Evolutionary conservation across 495 filamentous ascomycete species (phyloP).

Genomic region (Xanthoparmelia taractica): DNA sequence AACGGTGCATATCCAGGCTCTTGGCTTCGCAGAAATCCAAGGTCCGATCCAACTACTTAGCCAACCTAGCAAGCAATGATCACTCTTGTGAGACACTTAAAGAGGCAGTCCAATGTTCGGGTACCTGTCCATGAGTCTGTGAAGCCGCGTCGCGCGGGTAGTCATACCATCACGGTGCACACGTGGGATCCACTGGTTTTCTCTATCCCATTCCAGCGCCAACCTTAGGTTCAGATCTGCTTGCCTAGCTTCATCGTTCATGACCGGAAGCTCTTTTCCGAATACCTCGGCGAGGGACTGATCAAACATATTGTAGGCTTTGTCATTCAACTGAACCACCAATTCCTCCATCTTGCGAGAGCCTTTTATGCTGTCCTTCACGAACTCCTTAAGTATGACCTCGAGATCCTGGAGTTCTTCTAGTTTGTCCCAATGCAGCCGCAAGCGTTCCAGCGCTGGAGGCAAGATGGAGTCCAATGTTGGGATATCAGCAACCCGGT

Average conservation of each 20-base stretch:
- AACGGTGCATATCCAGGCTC: too few relatives aligned
- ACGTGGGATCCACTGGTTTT: not conserved
- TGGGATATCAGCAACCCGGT: not conserved
- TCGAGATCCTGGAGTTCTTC: not conserved
- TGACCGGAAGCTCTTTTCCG: not conserved
- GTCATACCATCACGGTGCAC: too few relatives aligned
- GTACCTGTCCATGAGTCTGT: too few relatives aligned
- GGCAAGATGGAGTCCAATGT: not conserved
- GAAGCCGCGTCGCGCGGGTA: too few relatives aligned
- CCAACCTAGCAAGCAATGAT: too few relatives aligned
- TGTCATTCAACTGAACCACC: not conserved
- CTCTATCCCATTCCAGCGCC: not conserved
- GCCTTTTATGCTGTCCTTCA: not conserved
- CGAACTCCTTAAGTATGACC: not conserved
- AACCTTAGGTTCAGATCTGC: not conserved
- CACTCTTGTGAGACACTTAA: too few relatives aligned
- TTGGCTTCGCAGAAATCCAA: too few relatives aligned
- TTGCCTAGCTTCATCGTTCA: not conserved
- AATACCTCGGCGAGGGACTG: not conserved
- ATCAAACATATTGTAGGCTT: rapidly evolving
- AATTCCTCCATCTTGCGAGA: not conserved
- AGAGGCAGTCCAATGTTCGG: too few relatives aligned
- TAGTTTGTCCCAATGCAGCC: not conserved
- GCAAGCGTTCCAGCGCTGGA: not conserved
- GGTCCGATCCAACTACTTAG: too few relatives aligned